phyloP scores from a whole-genome alignment of 2,329 filamentous ascomycete species.

The Colletotrichum trifolii region DNA sequence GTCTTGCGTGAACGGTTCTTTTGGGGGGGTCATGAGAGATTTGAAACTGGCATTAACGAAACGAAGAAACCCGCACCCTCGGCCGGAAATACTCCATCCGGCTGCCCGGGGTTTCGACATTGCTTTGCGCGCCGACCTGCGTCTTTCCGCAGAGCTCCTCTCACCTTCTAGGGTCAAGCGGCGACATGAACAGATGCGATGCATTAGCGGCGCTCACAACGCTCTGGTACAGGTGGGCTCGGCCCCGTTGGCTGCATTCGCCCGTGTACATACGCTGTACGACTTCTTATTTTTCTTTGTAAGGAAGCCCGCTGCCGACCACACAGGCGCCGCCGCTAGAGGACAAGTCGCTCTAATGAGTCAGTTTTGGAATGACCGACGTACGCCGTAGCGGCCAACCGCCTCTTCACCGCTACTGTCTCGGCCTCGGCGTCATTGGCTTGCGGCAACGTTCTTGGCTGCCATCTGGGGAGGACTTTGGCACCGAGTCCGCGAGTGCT shows the following conservation, averaged over 20 bases:
- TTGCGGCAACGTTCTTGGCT: neutral
- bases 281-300: conserved; percentile 2
- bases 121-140: no score
- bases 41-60: neutral
- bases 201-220: conserved; percentile 26
- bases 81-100: no score
- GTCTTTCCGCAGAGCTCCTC: neutral
- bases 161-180: conserved; percentile 17
- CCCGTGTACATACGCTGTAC: neutral
- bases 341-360: conserved; percentile 27
- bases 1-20: conserved; percentile 13
- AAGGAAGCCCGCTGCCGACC: neutral
- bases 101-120: no score
- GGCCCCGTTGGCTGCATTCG: conserved; percentile 3
- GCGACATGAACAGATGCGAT: conserved; percentile 20
- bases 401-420: conserved; percentile 29
- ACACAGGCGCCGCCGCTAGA: conserved; percentile 26
- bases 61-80: no score
- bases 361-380: conserved; percentile 25
- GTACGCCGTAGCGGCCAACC: conserved; percentile 18
- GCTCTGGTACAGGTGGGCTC: conserved; percentile 8
- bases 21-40: neutral
- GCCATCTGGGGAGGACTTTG: no score
- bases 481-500: no score
- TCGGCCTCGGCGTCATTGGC: conserved; percentile 26